A percentile compares a stretch with the other conserved stretches of the same genome.
These are phyloP conservation scores for Salix dunnii DNA, from an alignment of 345 rosid genomes.

Conservation along the genomic window DNA sequence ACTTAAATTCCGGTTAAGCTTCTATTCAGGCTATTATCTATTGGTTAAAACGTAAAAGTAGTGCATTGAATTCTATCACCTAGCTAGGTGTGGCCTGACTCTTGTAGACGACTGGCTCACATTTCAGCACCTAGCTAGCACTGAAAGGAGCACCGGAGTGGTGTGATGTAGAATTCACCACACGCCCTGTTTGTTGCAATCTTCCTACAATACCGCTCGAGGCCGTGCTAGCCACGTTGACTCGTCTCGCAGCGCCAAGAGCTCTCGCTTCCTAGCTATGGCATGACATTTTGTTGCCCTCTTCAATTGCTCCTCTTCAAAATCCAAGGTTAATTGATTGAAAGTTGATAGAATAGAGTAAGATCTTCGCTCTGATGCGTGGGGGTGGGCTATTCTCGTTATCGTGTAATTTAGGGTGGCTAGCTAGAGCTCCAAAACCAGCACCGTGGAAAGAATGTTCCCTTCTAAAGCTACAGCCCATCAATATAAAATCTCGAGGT, in stretches of 20 bases:
- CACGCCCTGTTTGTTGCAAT: constrained; percentile 21
- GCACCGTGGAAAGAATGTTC: constrained; percentile 23
- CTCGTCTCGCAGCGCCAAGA: constrained; percentile 13
- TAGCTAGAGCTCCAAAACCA: constrained; percentile 19
- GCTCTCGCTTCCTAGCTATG: constrained; percentile 26
- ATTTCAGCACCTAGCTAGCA: neutral
- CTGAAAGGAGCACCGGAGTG: no score
- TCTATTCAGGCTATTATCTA: neutral
- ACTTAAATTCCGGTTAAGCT: neutral
- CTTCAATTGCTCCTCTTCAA: constrained; percentile 1
- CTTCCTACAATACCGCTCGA: constrained; percentile 35
- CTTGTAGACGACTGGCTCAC: neutral
- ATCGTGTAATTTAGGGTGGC: neutral
- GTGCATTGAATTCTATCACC: neutral
- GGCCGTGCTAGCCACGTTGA: constrained; percentile 18
- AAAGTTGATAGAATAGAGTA: neutral
- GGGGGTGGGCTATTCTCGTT: neutral
- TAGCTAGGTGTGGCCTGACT: neutral
- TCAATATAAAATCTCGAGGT: constrained; percentile 12
- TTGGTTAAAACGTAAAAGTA: neutral
- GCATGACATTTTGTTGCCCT: constrained; percentile 38
- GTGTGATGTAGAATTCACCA: constrained; percentile 2
- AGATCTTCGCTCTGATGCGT: neutral
- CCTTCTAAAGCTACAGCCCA: constrained; percentile 29
- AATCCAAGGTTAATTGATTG: neutral